Conservation (phyloP, 164 flowering plant species). For the Tetracentron sinense region DNA sequence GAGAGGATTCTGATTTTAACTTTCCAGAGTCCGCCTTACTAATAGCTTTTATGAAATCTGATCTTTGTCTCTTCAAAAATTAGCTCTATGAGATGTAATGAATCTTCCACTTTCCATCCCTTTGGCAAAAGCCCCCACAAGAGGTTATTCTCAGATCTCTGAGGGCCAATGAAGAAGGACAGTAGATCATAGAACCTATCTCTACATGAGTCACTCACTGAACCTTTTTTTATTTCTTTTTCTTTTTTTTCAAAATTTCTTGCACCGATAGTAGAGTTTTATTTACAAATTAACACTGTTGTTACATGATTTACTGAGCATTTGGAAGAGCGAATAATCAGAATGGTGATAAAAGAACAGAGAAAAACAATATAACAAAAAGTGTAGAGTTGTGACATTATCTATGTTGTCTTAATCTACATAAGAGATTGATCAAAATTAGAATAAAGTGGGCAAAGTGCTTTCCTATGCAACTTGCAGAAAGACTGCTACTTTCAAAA, state of each 20-base stretch:
- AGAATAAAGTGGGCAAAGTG: slow-evolving; percentile 41
- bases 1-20: too few relatives aligned
- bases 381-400: slow-evolving; percentile 12
- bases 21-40: too few relatives aligned
- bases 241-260: too few relatives aligned
- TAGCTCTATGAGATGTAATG: not conserved
- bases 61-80: too few relatives aligned
- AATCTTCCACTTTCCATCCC: not conserved
- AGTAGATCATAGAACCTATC: not conserved
- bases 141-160: not conserved
- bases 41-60: too few relatives aligned
- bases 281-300: not conserved
- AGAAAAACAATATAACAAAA: slow-evolving; percentile 8
- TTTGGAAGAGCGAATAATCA: slow-evolving; percentile 19
- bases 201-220: not conserved
- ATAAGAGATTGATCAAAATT: slow-evolving; percentile 22
- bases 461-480: slow-evolving; percentile 45
- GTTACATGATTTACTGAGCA: not conserved
- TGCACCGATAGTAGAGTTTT: not conserved
- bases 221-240: too few relatives aligned
- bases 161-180: not conserved
- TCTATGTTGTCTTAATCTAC: slow-evolving; percentile 26
- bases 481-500: slow-evolving; percentile 32
- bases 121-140: too few relatives aligned
- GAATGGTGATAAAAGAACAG: slow-evolving; percentile 17